Base-by-base conservation (phyloP, 305 asterid species). In the Ilex paraguariensis region DNA sequence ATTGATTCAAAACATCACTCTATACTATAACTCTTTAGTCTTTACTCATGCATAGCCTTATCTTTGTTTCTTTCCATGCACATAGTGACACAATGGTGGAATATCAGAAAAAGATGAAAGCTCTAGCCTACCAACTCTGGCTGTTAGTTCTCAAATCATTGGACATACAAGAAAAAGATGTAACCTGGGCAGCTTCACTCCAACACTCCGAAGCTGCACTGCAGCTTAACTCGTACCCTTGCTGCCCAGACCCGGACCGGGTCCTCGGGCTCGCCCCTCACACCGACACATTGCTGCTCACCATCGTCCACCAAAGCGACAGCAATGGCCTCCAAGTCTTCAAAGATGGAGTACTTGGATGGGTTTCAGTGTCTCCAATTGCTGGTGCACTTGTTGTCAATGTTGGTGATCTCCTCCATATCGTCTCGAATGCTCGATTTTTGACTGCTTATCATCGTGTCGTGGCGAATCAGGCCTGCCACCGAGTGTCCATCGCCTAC, bases 221-320 rank as follows among this genome's bases (percentile, higher is more conserved):
- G 69, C 97, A 86, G 63, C 81, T 91, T 4, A 90, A 90, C 54
- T 90, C 95, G 1, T 90, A 82, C 71, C 97, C 97, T 36, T 65
- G 78, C n/a, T 90, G 95, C 65, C 97, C 95, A 7, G 78, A 82
- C 83, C 92, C 95, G 58, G 72, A 53, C 31, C 82, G 17, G 1
- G 87, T 92, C 14, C 50, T 90, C 21, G 97, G 95, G 10, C 73
- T 90, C 53, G 91, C 90, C 31, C 90, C 95, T 0, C 95, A 90
- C 70, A 90, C 97, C 0, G 95, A 90, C 52, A 72, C 97, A 0
- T 45, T 78, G n/a, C 84, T 85, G 6, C 61, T 90, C 3, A 90
- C 97, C 9, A 82, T 90, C 56, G 82, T 90, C 31, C 90, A 87
- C n/a, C 97, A 90, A 59, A 83, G 79, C n/a, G 61, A 80, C 64